A percentile compares a stretch with the other conserved stretches of the same genome.
phyloP scores from a whole-genome alignment of 2,329 filamentous ascomycete genomes.

The Penicillium rolfsii region DNA sequence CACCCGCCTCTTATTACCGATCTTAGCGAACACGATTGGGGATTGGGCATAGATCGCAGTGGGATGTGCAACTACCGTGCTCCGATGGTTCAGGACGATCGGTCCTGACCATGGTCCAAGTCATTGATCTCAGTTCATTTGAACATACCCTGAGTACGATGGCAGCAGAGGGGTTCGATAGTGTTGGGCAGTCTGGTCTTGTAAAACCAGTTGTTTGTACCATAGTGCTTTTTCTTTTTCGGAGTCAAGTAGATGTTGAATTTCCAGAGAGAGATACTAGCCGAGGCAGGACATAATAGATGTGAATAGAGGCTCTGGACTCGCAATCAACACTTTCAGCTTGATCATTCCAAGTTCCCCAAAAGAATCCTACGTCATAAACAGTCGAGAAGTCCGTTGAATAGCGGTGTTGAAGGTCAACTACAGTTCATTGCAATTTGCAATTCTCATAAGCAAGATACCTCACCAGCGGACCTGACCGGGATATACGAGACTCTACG shows the following conservation, averaged over 20 bases:
- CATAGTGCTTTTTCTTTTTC: slow-evolving; percentile 5
- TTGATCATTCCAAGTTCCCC: background rate
- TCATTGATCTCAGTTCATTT: background rate
- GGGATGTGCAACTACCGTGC: background rate
- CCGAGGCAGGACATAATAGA: background rate
- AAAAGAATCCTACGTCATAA: background rate
- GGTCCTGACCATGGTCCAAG: background rate
- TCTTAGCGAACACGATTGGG: no score
- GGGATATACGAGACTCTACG: background rate
- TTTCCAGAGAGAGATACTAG: background rate
- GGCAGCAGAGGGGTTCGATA: background rate
- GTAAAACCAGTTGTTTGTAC: slow-evolving; percentile 1
- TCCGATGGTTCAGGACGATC: background rate
- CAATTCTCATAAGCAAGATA: background rate
- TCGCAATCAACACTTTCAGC: background rate
- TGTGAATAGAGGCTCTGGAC: slow-evolving; percentile 10
- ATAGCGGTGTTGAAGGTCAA: background rate
- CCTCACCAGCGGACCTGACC: background rate
- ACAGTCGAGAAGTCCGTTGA: background rate
- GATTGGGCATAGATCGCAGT: background rate
- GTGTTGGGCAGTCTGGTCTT: background rate
- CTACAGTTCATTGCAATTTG: background rate
- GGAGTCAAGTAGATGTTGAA: background rate
- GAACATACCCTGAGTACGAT: background rate
- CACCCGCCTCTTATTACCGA: background rate